Evolutionary conservation across 176 grass and related monocot species (phyloP).

Genomic region (Carex parvula): DNA sequence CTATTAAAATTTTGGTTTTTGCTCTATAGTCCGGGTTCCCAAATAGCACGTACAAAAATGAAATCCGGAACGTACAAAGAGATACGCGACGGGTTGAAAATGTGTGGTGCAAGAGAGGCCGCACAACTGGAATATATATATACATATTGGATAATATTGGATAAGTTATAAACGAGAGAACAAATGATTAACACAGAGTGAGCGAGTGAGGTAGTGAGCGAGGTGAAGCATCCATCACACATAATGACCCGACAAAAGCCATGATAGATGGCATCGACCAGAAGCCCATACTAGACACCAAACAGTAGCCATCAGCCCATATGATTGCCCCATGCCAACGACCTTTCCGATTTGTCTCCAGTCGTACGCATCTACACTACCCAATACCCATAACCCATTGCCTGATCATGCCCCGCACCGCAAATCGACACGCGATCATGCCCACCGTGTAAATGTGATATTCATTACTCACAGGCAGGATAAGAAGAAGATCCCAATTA

Average conservation of each 20-base stretch:
- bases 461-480: neutral
- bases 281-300: neutral
- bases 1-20: neutral
- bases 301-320: conserved; percentile 24
- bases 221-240: neutral
- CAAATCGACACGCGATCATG: neutral
- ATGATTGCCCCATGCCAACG: conserved; percentile 28
- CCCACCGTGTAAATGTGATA: conserved; percentile 1
- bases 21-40: neutral
- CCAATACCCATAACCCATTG: neutral
- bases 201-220: no score
- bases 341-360: conserved; percentile 12
- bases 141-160: no score
- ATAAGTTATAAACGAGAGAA: no score
- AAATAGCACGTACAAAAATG: no score
- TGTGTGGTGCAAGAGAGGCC: no score
- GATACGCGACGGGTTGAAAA: no score
- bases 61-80: no score
- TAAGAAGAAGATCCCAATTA: neutral
- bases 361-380: conserved; percentile 9
- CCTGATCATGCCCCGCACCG: neutral
- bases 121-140: no score
- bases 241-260: conserved; percentile 18
- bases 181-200: conserved; percentile 5
- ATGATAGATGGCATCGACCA: neutral